phyloP scores from a whole-genome alignment of 2,329 filamentous ascomycete genomes.

The Xylariaceae sp. region DNA sequence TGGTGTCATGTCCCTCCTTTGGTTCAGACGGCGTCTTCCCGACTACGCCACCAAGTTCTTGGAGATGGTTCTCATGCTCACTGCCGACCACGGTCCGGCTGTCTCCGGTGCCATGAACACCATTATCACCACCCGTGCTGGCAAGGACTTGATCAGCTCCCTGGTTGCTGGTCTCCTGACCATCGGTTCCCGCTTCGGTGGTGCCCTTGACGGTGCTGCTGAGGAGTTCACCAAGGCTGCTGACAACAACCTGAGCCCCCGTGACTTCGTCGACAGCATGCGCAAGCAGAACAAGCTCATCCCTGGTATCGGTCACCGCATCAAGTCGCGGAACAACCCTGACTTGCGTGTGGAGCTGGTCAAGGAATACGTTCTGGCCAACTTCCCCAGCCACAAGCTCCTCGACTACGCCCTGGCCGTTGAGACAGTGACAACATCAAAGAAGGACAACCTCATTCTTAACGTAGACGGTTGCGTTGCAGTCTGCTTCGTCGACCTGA shows the following conservation, averaged over 20 bases:
- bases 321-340: conserved; percentile 99
- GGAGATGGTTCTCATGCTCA: conserved; percentile 99
- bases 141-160: conserved; percentile 95
- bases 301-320: conserved; percentile 96
- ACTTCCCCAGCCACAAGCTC: conserved; percentile 96
- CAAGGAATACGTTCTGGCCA: conserved; percentile 96
- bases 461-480: conserved; percentile 98
- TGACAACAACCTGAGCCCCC: conserved; percentile 95
- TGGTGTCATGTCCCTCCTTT: conserved; percentile 98
- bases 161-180: conserved; percentile 95
- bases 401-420: conserved; percentile 98
- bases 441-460: conserved; percentile 99
- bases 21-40: conserved; percentile 98
- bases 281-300: conserved; percentile 99
- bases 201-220: conserved; percentile 85
- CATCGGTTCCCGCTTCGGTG: conserved; percentile 96
- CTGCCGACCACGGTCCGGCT: conserved; percentile 96
- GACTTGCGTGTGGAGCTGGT: conserved; percentile 99
- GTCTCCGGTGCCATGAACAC: conserved; percentile 99
- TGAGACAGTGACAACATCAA: conserved; percentile 95
- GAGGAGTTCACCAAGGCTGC: conserved; percentile 98
- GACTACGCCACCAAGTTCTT: conserved; percentile 97
- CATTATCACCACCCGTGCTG: conserved; percentile 98
- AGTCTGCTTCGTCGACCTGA: conserved; percentile 95
- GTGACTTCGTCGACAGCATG: conserved; percentile 99